Conservation (phyloP, 2,329 filamentous ascomycete genomes). For the Nemania diffusa region DNA sequence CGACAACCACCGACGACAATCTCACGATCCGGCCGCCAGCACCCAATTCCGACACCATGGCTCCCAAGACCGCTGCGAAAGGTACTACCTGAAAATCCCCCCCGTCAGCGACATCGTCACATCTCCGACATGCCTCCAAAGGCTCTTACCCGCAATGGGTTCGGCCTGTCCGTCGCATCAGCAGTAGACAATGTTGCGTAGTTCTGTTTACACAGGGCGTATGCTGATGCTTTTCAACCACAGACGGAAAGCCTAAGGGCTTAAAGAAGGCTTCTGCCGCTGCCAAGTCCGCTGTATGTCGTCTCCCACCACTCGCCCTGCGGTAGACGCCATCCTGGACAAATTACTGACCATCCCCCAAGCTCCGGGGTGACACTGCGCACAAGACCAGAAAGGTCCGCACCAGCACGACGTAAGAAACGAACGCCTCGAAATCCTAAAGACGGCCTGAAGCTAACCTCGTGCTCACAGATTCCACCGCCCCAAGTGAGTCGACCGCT, state of each 20-base stretch:
- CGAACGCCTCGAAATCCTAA: neutral
- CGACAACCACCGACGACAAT: slow-evolving; percentile 41
- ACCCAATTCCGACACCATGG: slow-evolving; percentile 50
- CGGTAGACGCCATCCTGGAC: slow-evolving; percentile 68
- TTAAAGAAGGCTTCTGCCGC: slow-evolving; percentile 91
- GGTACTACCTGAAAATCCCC: slow-evolving; percentile 52
- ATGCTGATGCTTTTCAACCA: slow-evolving; percentile 72
- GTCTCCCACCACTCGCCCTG: slow-evolving; percentile 54
- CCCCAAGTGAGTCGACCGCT: slow-evolving; percentile 77
- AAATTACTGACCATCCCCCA: slow-evolving; percentile 21
- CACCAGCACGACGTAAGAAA: slow-evolving; percentile 74
- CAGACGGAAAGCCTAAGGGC: slow-evolving; percentile 69
- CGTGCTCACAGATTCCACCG: slow-evolving; percentile 75
- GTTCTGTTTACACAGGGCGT: slow-evolving; percentile 72
- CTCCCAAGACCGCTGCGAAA: slow-evolving; percentile 58
- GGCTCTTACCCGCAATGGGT: slow-evolving; percentile 23
- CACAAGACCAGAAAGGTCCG: slow-evolving; percentile 95
- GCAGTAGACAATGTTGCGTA: slow-evolving; percentile 81
- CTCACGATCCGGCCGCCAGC: slow-evolving; percentile 35
- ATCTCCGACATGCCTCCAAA: slow-evolving; percentile 29
- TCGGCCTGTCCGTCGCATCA: slow-evolving; percentile 60
- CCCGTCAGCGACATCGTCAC: slow-evolving; percentile 29
- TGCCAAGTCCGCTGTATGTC: slow-evolving; percentile 86
- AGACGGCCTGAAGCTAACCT: slow-evolving; percentile 12
- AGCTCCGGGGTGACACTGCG: slow-evolving; percentile 57